These are phyloP conservation scores for Collybia mongolica DNA, from an alignment of 768 basidiomycete genomes.

Conservation along the genomic window DNA sequence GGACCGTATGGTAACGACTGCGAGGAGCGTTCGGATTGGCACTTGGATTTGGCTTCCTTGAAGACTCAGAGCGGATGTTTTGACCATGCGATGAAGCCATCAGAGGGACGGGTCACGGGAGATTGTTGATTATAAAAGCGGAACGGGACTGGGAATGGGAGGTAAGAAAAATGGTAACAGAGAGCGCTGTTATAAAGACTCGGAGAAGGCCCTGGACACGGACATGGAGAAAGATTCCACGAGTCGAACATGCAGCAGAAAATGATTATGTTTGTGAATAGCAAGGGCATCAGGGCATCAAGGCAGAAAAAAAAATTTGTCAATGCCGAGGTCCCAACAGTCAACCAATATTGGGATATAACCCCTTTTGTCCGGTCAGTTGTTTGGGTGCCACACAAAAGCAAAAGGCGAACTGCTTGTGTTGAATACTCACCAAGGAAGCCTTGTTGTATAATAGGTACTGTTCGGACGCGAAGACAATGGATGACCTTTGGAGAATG, in stretches of 20 bases:
- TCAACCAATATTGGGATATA: slow-evolving; percentile 4
- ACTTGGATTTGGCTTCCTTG: slow-evolving; percentile 11
- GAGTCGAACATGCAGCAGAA: slow-evolving; percentile 5
- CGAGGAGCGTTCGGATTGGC: slow-evolving; percentile 17
- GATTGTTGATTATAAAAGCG: slow-evolving; percentile 2
- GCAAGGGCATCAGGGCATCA: slow-evolving; percentile 4
- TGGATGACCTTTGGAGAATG: too few relatives aligned
- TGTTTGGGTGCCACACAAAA: not conserved
- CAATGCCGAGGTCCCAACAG: slow-evolving; percentile 2
- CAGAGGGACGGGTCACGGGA: slow-evolving; percentile 8
- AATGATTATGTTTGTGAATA: not conserved
- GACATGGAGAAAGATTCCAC: not conserved
- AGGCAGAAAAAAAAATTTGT: slow-evolving; percentile 10
- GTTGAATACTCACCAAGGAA: not conserved
- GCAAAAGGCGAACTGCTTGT: not conserved
- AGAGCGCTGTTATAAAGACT: slow-evolving; percentile 17
- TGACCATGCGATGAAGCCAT: slow-evolving; percentile 14
- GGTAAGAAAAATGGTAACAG: slow-evolving; percentile 10
- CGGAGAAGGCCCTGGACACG: not conserved
- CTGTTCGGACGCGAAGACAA: too few relatives aligned
- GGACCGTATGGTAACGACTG: slow-evolving; percentile 16
- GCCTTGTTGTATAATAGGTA: too few relatives aligned
- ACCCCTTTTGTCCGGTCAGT: slow-evolving; percentile 6
- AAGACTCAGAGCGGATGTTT: slow-evolving; percentile 12
- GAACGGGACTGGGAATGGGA: slow-evolving; percentile 1